Percentiles rank a stretch among this genome's conserved stretches.
These are phyloP conservation scores for Neurospora sp. DNA, from an alignment of 495 filamentous ascomycete genomes.

Conservation along the genomic window DNA sequence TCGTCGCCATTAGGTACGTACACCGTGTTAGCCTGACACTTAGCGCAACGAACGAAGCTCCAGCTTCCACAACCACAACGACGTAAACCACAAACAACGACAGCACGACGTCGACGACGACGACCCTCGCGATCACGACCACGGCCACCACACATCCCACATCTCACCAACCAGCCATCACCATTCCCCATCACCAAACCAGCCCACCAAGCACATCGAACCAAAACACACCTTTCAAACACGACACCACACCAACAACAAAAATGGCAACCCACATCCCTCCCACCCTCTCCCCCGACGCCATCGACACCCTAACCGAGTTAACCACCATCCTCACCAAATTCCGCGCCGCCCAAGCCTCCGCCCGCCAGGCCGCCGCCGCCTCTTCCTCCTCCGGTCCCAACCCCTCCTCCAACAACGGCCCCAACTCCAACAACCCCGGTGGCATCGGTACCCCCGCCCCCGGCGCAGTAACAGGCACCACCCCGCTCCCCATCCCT, in stretches of 20 bases:
- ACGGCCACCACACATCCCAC: background rate
- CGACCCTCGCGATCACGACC: background rate
- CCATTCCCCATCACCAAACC: no score
- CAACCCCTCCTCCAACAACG: constrained; percentile 7
- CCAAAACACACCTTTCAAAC: background rate
- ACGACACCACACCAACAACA: background rate
- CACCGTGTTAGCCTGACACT: background rate
- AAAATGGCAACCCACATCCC: constrained; percentile 27
- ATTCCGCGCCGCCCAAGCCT: constrained; percentile 40
- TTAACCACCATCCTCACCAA: constrained; percentile 67
- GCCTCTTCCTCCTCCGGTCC: constrained; percentile 6
- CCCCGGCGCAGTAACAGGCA: constrained; percentile 24
- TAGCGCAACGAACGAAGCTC: background rate
- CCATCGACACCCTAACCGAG: constrained; percentile 77
- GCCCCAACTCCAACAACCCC: background rate
- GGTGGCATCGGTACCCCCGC: constrained; percentile 4
- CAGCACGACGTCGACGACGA: background rate
- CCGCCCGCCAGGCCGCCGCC: constrained; percentile 4
- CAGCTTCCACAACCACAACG: background rate
- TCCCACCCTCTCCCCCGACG: constrained; percentile 44
- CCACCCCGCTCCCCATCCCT: constrained; percentile 16
- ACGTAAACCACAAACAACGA: background rate
- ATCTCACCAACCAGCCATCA: no score
- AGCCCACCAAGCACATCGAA: background rate
- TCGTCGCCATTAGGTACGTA: background rate